A percentile compares a stretch with the other conserved stretches of the same genome.
phyloP scores from a whole-genome alignment of 306 rosid species.

The Gastrolobium bilobum region DNA sequence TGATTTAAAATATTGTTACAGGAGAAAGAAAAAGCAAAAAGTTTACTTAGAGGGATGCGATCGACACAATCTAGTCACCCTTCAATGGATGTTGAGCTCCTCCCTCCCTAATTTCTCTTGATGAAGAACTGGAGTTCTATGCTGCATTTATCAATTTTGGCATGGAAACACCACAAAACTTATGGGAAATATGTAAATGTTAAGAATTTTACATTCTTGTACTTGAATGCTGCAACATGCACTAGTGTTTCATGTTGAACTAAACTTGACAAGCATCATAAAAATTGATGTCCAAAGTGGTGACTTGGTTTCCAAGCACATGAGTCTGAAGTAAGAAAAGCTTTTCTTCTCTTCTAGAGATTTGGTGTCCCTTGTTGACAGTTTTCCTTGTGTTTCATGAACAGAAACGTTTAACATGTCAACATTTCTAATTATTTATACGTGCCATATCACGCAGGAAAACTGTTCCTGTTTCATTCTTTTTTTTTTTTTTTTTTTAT shows the following conservation, averaged over 20 bases:
- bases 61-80: conserved; percentile 69
- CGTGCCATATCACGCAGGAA: not conserved
- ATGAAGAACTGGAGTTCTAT: not conserved
- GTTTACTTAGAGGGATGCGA: conserved; percentile 91
- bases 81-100: conserved; percentile 83
- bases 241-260: not conserved
- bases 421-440: not conserved
- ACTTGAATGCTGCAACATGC: conserved; percentile 12
- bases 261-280: not conserved
- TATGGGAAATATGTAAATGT: not conserved
- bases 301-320: conserved; percentile 3
- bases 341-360: conserved; percentile 3
- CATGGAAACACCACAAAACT: not conserved
- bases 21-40: conserved; percentile 96
- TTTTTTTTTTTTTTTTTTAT: too few relatives aligned
- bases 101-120: conserved; percentile 66
- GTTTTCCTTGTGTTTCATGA: not conserved
- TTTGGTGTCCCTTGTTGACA: not conserved
- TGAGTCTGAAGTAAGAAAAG: conserved; percentile 18
- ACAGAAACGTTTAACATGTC: not conserved
- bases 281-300: conserved; percentile 18
- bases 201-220: not conserved
- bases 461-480: not conserved
- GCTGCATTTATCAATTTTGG: conserved; percentile 41
- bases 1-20: conserved; percentile 51